A percentile compares a stretch with the other conserved stretches of the same genome.
These are phyloP conservation scores for Conticribra guillardii DNA, from an alignment of 108 stramenopile genomes.

Conservation along the genomic window DNA sequence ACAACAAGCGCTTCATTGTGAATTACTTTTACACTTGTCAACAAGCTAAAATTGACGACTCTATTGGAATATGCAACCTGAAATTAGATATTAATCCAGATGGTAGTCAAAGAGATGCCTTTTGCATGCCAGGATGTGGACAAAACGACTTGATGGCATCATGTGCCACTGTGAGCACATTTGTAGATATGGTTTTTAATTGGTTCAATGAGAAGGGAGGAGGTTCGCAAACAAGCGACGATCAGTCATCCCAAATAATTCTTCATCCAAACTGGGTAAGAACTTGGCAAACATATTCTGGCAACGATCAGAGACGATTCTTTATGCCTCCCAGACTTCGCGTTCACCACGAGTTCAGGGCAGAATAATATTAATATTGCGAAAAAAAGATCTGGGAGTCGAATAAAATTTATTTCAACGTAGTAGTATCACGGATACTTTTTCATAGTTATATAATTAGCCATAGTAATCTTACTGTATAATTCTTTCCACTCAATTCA, in stretches of 20 bases:
- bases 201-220: slow-evolving; percentile 16
- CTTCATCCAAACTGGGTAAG: slow-evolving; percentile 17
- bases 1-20: slow-evolving; percentile 27
- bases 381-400: no score
- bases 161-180: slow-evolving; percentile 26
- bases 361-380: no score
- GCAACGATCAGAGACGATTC: slow-evolving; percentile 7
- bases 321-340: slow-evolving; percentile 37
- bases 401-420: no score
- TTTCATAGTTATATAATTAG: no score
- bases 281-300: slow-evolving; percentile 22
- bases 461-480: no score
- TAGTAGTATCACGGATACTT: no score
- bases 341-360: slow-evolving; percentile 13
- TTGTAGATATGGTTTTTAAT: slow-evolving; percentile 23
- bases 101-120: slow-evolving; percentile 13
- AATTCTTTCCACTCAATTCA: no score
- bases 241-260: slow-evolving; percentile 2
- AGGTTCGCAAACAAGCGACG: neutral
- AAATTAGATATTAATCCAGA: slow-evolving; percentile 39
- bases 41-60: neutral
- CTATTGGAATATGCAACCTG: slow-evolving; percentile 9
- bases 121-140: slow-evolving; percentile 27
- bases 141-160: slow-evolving; percentile 17
- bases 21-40: slow-evolving; percentile 38